Conservation (phyloP, 2,329 filamentous ascomycete genomes). For the Colletotrichum truncatum region DNA sequence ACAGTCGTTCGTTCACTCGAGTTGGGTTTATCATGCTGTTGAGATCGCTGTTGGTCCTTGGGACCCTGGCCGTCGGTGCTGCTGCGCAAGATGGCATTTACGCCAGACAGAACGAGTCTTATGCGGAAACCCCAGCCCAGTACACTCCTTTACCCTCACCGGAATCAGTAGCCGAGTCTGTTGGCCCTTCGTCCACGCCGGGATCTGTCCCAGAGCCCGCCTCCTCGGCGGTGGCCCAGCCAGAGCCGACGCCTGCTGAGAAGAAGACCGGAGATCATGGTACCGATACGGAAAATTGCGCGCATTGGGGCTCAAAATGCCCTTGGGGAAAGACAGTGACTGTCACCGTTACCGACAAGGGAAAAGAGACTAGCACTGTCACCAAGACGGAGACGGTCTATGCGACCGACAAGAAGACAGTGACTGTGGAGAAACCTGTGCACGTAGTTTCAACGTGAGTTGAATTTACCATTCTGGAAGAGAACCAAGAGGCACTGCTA, state of each 20-base stretch:
- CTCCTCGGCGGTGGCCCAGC: background rate
- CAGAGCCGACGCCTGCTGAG: background rate
- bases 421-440: background rate
- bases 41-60: slow-evolving; percentile 9
- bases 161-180: background rate
- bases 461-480: background rate
- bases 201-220: background rate
- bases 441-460: slow-evolving; percentile 14
- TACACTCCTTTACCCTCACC: background rate
- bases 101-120: slow-evolving; percentile 20
- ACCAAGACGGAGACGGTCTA: slow-evolving; percentile 32
- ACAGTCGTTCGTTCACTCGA: slow-evolving; percentile 4
- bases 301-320: slow-evolving; percentile 24
- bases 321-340: slow-evolving; percentile 14
- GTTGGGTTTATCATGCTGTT: slow-evolving; percentile 6
- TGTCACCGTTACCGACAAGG: slow-evolving; percentile 18
- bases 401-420: slow-evolving; percentile 19
- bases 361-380: slow-evolving; percentile 19
- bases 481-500: background rate
- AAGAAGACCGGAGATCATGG: slow-evolving; percentile 7
- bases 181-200: background rate
- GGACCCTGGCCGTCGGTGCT: slow-evolving; percentile 10
- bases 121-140: background rate
- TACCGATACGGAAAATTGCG: slow-evolving; percentile 21
- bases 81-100: slow-evolving; percentile 5